Evolutionary conservation across 2,329 filamentous ascomycete species (phyloP).

Genomic region (Alternaria gaisen): DNA sequence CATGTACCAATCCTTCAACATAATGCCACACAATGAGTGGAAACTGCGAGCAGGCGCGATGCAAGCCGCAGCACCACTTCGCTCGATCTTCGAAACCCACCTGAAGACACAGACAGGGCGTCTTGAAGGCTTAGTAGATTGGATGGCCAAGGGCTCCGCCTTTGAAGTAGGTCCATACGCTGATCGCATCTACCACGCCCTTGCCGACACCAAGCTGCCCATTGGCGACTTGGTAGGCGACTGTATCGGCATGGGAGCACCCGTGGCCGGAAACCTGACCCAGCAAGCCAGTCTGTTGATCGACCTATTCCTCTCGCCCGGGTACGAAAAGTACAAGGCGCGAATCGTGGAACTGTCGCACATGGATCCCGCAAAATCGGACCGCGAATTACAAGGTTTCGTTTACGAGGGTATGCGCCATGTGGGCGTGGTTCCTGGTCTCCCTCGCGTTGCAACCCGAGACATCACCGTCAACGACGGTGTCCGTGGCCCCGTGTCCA

Average conservation of each 20-base stretch:
- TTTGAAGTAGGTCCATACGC: conserved; percentile 63
- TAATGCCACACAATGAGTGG: conserved; percentile 60
- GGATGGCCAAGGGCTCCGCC: conserved; percentile 59
- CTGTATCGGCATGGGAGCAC: conserved; percentile 60
- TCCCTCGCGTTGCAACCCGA: conserved; percentile 59
- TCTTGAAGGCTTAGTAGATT: conserved; percentile 61
- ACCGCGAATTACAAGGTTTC: conserved; percentile 66
- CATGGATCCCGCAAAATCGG: conserved; percentile 57
- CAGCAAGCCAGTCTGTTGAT: conserved; percentile 64
- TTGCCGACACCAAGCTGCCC: conserved; percentile 57
- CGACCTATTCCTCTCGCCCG: conserved; percentile 61
- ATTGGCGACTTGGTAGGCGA: conserved; percentile 60
- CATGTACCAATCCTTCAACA: conserved; percentile 65
- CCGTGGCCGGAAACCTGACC: conserved; percentile 61
- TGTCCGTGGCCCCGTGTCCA: conserved; percentile 56
- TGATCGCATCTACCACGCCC: conserved; percentile 61
- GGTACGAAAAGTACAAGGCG: conserved; percentile 61
- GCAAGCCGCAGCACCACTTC: conserved; percentile 69
- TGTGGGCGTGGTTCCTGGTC: conserved; percentile 61
- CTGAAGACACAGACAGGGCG: conserved; percentile 67
- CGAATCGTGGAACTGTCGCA: conserved; percentile 62
- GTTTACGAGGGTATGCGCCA: conserved; percentile 66
- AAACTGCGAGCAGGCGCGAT: conserved; percentile 57
- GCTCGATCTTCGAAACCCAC: conserved; percentile 72
- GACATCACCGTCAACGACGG: conserved; percentile 61